Percentiles rank a stretch among this genome's conserved stretches.
These are phyloP conservation scores for Ascocoryne sarcoides DNA, from an alignment of 2,329 filamentous ascomycete species.

Conservation along the genomic window DNA sequence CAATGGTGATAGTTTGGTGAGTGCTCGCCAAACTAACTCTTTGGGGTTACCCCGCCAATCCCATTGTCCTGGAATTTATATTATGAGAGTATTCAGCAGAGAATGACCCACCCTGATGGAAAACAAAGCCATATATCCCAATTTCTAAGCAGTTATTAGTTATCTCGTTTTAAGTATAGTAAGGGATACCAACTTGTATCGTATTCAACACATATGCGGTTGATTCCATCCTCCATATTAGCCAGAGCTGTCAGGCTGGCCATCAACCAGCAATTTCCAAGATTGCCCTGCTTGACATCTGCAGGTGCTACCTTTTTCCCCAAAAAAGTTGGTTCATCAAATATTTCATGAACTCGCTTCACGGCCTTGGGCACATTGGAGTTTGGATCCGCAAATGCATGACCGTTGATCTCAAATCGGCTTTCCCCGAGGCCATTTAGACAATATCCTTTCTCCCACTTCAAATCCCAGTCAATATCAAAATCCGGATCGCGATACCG, in stretches of 20 bases:
- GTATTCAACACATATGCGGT: slow-evolving; percentile 66
- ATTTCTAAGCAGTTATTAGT: slow-evolving; percentile 36
- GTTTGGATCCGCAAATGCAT: slow-evolving; percentile 38
- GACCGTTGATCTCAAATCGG: slow-evolving; percentile 42
- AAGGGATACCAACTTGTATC: slow-evolving; percentile 39
- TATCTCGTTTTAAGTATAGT: neutral
- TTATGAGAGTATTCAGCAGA: no score
- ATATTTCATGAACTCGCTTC: slow-evolving; percentile 68
- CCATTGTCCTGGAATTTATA: no score
- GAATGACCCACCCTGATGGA: slow-evolving; percentile 46
- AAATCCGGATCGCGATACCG: slow-evolving; percentile 80
- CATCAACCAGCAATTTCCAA: slow-evolving; percentile 83
- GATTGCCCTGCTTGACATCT: slow-evolving; percentile 69
- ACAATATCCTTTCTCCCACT: slow-evolving; percentile 28
- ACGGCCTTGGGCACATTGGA: slow-evolving; percentile 60
- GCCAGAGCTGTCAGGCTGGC: slow-evolving; percentile 69
- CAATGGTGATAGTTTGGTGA: no score
- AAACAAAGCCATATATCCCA: slow-evolving; percentile 85
- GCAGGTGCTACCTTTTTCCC: slow-evolving; percentile 69
- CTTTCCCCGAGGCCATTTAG: slow-evolving; percentile 23
- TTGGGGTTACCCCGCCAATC: no score
- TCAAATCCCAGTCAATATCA: slow-evolving; percentile 54
- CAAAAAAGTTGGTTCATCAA: slow-evolving; percentile 68
- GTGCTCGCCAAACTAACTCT: no score
- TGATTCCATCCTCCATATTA: slow-evolving; percentile 61